Percentiles rank a stretch among this genome's conserved stretches.
These are phyloP conservation scores for Boletus insuetus DNA, from an alignment of 768 basidiomycete species.

Conservation along the genomic window DNA sequence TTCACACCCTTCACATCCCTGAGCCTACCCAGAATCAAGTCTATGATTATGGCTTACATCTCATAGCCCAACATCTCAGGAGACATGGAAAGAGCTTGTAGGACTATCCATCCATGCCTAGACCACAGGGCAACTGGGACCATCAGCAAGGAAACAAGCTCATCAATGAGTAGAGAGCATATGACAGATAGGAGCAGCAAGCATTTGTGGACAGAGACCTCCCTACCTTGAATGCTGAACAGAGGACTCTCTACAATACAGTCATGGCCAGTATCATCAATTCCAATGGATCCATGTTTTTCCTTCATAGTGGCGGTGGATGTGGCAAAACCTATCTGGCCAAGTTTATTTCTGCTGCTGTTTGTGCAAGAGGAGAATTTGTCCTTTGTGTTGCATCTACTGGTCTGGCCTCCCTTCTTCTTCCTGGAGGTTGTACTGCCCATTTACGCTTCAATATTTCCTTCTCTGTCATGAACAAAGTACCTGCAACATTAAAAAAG, in stretches of 20 bases:
- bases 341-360: background rate
- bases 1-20: background rate
- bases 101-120: background rate
- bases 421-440: background rate
- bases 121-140: conserved; percentile 2
- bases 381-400: background rate
- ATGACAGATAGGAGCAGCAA: background rate
- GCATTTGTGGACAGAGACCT: background rate
- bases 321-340: background rate
- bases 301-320: conserved; percentile 34
- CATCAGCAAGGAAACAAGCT: conserved; percentile 15
- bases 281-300: conserved; percentile 23
- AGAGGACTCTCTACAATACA: background rate
- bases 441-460: conserved; percentile 2
- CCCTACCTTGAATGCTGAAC: background rate
- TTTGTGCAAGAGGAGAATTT: background rate
- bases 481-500: background rate
- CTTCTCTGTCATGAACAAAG: background rate
- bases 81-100: background rate
- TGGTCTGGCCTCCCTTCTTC: background rate
- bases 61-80: background rate
- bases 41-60: background rate
- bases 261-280: background rate
- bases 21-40: background rate
- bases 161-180: conserved; percentile 10